Percentiles rank a stretch among this genome's conserved stretches.
phyloP scores from a whole-genome alignment of 2,329 filamentous ascomycete genomes.

The Nannizzia gypsea region DNA sequence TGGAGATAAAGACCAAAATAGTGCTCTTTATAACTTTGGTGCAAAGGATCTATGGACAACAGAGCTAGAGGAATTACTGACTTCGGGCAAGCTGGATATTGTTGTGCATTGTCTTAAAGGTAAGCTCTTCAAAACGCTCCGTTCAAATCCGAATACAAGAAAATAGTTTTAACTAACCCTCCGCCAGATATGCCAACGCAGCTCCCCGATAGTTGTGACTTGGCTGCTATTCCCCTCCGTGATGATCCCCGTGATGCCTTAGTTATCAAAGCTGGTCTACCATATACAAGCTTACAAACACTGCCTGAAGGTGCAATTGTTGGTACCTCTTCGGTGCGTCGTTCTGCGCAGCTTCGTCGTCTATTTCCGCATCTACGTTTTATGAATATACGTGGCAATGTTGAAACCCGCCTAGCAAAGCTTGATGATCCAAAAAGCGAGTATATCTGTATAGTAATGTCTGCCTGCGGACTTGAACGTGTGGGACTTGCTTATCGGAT shows the following conservation, averaged over 20 bases:
- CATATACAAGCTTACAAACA: conserved; percentile 51
- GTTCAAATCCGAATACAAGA: not conserved
- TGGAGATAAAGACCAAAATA: conserved; percentile 76
- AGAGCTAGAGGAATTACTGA: conserved; percentile 66
- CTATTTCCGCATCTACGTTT: conserved; percentile 62
- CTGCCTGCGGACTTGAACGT: conserved; percentile 68
- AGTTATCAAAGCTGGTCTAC: conserved; percentile 37
- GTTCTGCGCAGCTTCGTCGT: conserved; percentile 69
- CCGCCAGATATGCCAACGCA: conserved; percentile 71
- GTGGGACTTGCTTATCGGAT: conserved; percentile 60
- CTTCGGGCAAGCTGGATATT: conserved; percentile 56
- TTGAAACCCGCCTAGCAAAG: too few species aligned
- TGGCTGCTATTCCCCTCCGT: conserved; percentile 69
- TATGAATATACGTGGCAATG: conserved; percentile 71
- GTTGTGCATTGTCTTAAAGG: conserved; percentile 77
- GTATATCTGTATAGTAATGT: conserved; percentile 69
- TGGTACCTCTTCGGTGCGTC: conserved; percentile 72
- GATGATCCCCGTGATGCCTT: too few species aligned
- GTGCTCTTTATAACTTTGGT: conserved; percentile 69
- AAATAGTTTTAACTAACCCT: not conserved
- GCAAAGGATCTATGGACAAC: conserved; percentile 84
- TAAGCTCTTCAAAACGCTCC: too few species aligned
- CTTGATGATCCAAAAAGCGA: conserved; percentile 56
- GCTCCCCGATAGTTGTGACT: conserved; percentile 57
- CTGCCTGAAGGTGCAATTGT: conserved; percentile 67